Evolutionary conservation across 805 yeast species (phyloP).

Genomic region (Metschnikowia vanudenii): DNA sequence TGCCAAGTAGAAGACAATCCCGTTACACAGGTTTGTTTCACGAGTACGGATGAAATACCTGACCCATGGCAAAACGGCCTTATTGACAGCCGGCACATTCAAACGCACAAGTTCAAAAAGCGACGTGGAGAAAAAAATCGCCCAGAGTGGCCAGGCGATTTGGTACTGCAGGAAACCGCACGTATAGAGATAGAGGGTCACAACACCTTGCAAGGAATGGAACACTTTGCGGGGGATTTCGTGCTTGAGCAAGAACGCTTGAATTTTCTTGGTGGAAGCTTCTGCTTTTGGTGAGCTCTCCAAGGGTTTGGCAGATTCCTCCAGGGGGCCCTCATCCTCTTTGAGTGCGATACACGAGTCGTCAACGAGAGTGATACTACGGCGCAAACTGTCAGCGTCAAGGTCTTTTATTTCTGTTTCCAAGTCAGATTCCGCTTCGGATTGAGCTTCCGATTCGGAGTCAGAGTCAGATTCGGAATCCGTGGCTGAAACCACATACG

Average conservation of each 20-base stretch:
- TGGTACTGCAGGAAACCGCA: conserved; percentile 53
- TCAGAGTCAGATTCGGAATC: conserved; percentile 1
- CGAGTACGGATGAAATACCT: conserved; percentile 85
- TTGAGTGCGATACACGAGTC: conserved; percentile 8
- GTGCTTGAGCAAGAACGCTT: conserved; percentile 59
- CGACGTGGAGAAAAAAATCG: conserved; percentile 56
- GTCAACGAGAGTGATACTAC: conserved; percentile 4
- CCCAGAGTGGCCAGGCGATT: conserved; percentile 58
- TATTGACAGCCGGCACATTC: conserved; percentile 58
- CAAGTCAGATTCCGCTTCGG: neutral
- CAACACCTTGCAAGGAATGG: conserved; percentile 85
- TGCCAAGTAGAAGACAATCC: conserved; percentile 81
- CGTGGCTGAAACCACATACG: conserved; percentile 26
- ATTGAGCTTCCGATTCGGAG: neutral
- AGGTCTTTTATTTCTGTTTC: neutral
- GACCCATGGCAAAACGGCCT: conserved; percentile 58
- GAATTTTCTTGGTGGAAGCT: neutral
- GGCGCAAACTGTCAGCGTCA: neutral
- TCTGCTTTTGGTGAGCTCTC: neutral
- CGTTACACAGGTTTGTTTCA: conserved; percentile 73
- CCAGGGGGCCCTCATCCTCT: neutral
- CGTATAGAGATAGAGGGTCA: conserved; percentile 73
- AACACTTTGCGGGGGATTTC: conserved; percentile 87
- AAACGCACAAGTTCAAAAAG: conserved; percentile 69
- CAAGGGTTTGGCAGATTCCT: too few relatives aligned